Percentiles rank a stretch among this genome's conserved stretches.
These are phyloP conservation scores for Tetrapyrgos nigripes DNA, from an alignment of 1,284 basidiomycete genomes.

Conservation along the genomic window DNA sequence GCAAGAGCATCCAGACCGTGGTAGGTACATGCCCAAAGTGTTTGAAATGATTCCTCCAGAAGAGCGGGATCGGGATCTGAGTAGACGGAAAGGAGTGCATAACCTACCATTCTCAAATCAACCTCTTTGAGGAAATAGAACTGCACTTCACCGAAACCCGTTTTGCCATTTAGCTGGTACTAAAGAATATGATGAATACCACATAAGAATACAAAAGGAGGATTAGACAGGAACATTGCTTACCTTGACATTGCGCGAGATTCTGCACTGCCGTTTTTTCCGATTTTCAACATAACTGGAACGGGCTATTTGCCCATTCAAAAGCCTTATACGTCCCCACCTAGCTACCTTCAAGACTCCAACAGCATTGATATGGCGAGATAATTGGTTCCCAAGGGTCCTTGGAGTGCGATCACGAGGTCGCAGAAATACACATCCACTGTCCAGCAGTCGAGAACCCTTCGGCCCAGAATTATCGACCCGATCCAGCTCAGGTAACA, in stretches of 20 bases:
- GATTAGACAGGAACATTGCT: too few relatives aligned
- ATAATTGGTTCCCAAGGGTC: too few relatives aligned
- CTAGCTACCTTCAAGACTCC: too few relatives aligned
- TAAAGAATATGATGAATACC: neutral
- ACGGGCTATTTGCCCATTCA: conserved; percentile 33
- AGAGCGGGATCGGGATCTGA: conserved; percentile 22
- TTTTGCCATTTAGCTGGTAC: conserved; percentile 7
- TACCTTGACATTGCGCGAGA: conserved; percentile 33
- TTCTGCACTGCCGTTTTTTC: conserved; percentile 15
- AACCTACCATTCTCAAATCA: neutral
- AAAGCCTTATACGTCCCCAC: conserved; percentile 33
- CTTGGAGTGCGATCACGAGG: too few relatives aligned
- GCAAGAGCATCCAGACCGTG: conserved; percentile 18
- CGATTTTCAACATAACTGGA: conserved; percentile 28
- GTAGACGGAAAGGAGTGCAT: conserved; percentile 28
- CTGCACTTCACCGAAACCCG: conserved; percentile 26
- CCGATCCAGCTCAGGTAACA: conserved; percentile 11
- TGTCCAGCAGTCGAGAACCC: too few relatives aligned
- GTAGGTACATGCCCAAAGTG: conserved; percentile 28
- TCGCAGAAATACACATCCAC: too few relatives aligned
- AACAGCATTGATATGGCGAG: too few relatives aligned
- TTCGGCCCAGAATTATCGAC: conserved; percentile 28
- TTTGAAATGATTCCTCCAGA: conserved; percentile 19
- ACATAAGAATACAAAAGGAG: neutral
- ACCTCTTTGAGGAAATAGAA: conserved; percentile 28